A percentile compares a stretch with the other conserved stretches of the same genome.
These are phyloP conservation scores for Aquilaria sinensis DNA, from an alignment of 345 rosid species.

Conservation along the genomic window DNA sequence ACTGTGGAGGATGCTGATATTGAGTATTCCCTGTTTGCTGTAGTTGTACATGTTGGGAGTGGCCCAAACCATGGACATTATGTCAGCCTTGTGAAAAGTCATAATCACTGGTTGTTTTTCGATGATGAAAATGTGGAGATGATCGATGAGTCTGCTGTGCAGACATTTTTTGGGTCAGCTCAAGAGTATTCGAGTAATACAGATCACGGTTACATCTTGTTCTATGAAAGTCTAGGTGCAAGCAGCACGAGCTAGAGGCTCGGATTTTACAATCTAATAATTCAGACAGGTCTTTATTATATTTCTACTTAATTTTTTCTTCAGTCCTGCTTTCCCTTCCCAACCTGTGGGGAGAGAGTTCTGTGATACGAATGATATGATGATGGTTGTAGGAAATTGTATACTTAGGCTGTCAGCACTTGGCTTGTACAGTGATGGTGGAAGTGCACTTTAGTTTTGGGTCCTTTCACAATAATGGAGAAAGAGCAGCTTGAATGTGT, in stretches of 20 bases:
- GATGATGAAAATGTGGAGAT: conserved; percentile 98
- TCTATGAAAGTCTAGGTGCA: conserved; percentile 78
- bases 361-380: conserved; percentile 26
- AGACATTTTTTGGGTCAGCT: conserved; percentile 95
- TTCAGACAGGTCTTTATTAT: conserved; percentile 22
- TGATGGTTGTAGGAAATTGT: conserved; percentile 27
- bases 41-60: conserved; percentile 96
- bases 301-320: conserved; percentile 12
- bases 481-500: conserved; percentile 38
- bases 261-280: conserved; percentile 20
- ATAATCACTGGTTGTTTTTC: conserved; percentile 95
- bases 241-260: conserved; percentile 35
- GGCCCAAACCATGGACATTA: conserved; percentile 98
- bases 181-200: conserved; percentile 96
- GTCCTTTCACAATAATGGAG: conserved; percentile 35
- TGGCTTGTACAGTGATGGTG: conserved; percentile 58
- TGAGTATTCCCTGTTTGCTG: conserved; percentile 92
- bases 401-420: conserved; percentile 31
- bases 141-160: conserved; percentile 97
- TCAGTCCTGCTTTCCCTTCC: conserved; percentile 10
- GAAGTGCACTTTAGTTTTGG: conserved; percentile 35
- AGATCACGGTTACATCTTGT: conserved; percentile 96
- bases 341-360: conserved; percentile 26
- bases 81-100: conserved; percentile 98
- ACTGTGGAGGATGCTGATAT: conserved; percentile 85